Evolutionary conservation across 2,329 filamentous ascomycete species (phyloP).

Genomic region (Xylariales sp.): DNA sequence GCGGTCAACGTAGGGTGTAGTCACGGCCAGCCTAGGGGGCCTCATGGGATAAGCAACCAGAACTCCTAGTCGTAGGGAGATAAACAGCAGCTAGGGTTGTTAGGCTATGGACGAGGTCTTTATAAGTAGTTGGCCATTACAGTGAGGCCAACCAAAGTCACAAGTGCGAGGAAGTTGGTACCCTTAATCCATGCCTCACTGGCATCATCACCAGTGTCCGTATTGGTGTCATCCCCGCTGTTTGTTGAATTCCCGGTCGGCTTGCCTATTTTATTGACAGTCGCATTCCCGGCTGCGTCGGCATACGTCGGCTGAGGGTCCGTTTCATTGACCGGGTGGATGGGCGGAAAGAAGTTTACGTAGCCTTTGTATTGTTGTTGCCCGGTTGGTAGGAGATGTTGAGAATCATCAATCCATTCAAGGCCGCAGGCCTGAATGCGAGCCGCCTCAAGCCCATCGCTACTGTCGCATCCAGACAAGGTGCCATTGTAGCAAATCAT

Average conservation of each 20-base stretch:
- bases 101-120: background rate
- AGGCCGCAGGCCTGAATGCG: slow-evolving; percentile 22
- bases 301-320: slow-evolving; percentile 26
- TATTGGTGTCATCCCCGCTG: background rate
- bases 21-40: no score
- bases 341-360: no score
- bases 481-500: slow-evolving; percentile 23
- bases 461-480: slow-evolving; percentile 19
- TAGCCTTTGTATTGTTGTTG: slow-evolving; percentile 18
- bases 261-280: slow-evolving; percentile 3
- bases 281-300: slow-evolving; percentile 26
- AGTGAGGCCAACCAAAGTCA: slow-evolving; percentile 1
- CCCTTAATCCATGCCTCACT: slow-evolving; percentile 14
- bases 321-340: no score
- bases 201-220: background rate
- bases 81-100: no score
- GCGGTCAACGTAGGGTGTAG: no score
- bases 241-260: background rate
- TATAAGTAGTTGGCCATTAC: slow-evolving; percentile 4
- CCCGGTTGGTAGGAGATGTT: slow-evolving; percentile 15
- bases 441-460: slow-evolving; percentile 10
- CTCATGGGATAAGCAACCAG: no score
- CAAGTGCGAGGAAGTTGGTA: slow-evolving; percentile 7
- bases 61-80: no score
- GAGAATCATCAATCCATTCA: slow-evolving; percentile 20